Conservation (phyloP, 768 basidiomycete species). For the Boletus rubescentipes region DNA sequence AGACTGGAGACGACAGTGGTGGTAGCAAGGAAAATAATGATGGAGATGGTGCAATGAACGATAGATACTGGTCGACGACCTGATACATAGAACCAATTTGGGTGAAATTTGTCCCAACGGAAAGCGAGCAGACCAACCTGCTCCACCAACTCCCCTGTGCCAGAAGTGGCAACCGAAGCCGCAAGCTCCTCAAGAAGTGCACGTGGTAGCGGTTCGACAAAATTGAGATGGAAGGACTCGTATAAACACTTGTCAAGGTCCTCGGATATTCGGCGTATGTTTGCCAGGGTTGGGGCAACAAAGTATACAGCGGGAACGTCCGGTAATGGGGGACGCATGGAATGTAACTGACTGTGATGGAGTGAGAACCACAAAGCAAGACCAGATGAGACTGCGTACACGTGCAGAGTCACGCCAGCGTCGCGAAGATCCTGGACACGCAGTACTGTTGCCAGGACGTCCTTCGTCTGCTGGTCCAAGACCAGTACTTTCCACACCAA, state of each 20-base stretch:
- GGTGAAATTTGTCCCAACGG: neutral
- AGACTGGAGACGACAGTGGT: constrained; percentile 41
- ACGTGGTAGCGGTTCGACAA: constrained; percentile 88
- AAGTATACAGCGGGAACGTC: constrained; percentile 99
- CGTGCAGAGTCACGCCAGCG: constrained; percentile 95
- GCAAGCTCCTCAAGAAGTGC: constrained; percentile 93
- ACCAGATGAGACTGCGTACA: constrained; percentile 54
- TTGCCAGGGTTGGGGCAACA: constrained; percentile 83
- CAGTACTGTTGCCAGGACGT: constrained; percentile 91
- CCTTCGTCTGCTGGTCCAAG: constrained; percentile 93
- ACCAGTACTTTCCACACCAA: constrained; percentile 97
- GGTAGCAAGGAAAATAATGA: constrained; percentile 90
- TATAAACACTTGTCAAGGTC: constrained; percentile 90
- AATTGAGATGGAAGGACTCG: constrained; percentile 92
- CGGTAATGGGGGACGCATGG: constrained; percentile 80
- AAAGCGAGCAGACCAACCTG: constrained; percentile 48
- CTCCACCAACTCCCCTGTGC: constrained; percentile 76
- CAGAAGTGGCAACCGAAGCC: constrained; percentile 79
- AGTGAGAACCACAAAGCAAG: constrained; percentile 2
- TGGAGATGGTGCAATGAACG: constrained; percentile 91
- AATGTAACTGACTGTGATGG: constrained; percentile 77
- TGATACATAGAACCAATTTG: constrained; percentile 31
- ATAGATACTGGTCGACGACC: constrained; percentile 96
- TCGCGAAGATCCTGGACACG: constrained; percentile 96
- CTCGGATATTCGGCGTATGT: constrained; percentile 88